Percentiles rank a stretch among this genome's conserved stretches.
phyloP scores from a whole-genome alignment of 257 asterid species.

The Schizonepeta tenuifolia region DNA sequence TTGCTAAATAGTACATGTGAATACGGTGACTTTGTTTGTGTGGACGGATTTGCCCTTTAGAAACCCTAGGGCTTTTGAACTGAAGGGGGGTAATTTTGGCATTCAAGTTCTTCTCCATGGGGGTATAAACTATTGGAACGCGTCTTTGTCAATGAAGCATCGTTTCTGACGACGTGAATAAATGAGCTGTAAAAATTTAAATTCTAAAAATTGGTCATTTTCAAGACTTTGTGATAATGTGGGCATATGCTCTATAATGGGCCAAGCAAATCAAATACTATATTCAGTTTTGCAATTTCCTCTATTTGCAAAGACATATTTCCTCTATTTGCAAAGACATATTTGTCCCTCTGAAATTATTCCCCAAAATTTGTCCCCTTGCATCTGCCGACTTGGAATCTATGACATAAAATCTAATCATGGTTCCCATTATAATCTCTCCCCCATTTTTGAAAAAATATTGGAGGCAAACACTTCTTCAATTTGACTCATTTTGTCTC shows the following conservation, averaged over 20 bases:
- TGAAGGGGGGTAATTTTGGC: slow-evolving; percentile 32
- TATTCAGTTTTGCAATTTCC: slow-evolving; percentile 1
- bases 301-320: slow-evolving; percentile 20
- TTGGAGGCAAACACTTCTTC: slow-evolving; percentile 9
- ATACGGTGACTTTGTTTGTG: background rate
- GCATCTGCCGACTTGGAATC: slow-evolving; percentile 12
- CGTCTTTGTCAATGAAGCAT: slow-evolving; percentile 34
- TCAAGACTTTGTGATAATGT: slow-evolving; percentile 33
- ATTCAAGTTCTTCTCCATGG: background rate
- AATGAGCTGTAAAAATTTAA: slow-evolving; percentile 53
- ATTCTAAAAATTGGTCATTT: slow-evolving; percentile 34
- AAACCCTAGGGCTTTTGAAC: slow-evolving; percentile 36
- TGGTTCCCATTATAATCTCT: background rate
- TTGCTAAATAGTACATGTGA: background rate
- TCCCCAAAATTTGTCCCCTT: slow-evolving; percentile 21
- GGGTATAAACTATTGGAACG: slow-evolving; percentile 33
- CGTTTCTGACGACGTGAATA: slow-evolving; percentile 40
- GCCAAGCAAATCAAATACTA: slow-evolving; percentile 20
- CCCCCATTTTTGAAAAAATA: slow-evolving; percentile 19
- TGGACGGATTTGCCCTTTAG: slow-evolving; percentile 41
- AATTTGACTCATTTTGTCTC: background rate
- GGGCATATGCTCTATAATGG: slow-evolving; percentile 33
- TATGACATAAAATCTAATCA: slow-evolving; percentile 16
- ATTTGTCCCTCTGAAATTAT: slow-evolving; percentile 27
- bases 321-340: slow-evolving; percentile 30